A percentile compares a stretch with the other conserved stretches of the same genome.
Conservation (phyloP, 75 land plant genomes). For the Picea sitchensis region DNA sequence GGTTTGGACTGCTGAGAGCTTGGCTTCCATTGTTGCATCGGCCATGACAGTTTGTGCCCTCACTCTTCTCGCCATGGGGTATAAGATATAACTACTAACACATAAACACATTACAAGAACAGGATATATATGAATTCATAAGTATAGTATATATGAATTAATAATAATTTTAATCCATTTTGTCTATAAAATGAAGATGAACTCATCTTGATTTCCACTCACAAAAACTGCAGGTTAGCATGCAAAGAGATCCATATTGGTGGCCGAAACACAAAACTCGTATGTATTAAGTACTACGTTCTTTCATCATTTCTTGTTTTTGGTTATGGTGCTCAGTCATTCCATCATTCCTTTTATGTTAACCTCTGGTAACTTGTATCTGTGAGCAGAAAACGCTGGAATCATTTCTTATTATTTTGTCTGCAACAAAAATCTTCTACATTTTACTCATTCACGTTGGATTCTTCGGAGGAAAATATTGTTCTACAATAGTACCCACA, state of each 20-base stretch:
- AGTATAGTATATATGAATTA: neutral
- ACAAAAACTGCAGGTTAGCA: conserved; percentile 51
- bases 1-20: conserved; percentile 45
- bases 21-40: conserved; percentile 52
- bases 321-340: neutral
- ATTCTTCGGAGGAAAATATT: no score
- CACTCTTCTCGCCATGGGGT: conserved; percentile 84
- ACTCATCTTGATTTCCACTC: neutral
- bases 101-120: no score
- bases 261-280: conserved; percentile 55
- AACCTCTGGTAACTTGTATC: neutral
- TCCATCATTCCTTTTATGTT: neutral
- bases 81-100: neutral
- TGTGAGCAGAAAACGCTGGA: conserved; percentile 62
- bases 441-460: conserved; percentile 35
- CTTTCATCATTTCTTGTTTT: neutral
- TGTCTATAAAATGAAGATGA: neutral
- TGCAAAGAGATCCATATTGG: conserved; percentile 69
- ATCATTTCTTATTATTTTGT: conserved; percentile 59
- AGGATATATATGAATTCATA: neutral
- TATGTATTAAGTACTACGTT: conserved; percentile 19
- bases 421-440: conserved; percentile 54
- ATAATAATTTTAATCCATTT: no score
- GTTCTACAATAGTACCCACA: no score
- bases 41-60: conserved; percentile 73